Evolutionary conservation across 108 stramenopile genomes (phyloP).

Genomic region (Fragilariopsis cylindrus): DNA sequence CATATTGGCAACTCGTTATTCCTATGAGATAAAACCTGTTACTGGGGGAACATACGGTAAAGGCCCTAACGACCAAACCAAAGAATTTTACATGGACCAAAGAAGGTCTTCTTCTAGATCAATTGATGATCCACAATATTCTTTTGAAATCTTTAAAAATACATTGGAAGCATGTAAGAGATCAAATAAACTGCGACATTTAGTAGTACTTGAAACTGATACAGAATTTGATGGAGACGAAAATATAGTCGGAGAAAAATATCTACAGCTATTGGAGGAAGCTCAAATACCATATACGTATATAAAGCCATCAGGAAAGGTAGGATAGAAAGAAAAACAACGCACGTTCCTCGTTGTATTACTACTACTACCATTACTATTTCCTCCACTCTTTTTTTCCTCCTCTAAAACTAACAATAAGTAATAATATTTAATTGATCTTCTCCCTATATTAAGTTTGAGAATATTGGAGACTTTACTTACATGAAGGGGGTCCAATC

Average conservation of each 20-base stretch:
- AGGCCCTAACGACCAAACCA: conserved; percentile 71
- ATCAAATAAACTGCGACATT: conserved; percentile 43
- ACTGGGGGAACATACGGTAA: conserved; percentile 64
- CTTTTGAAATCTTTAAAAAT: conserved; percentile 38
- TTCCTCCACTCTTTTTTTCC: too few species aligned
- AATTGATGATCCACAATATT: conserved; percentile 17
- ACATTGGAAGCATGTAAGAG: conserved; percentile 48
- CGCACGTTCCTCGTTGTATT: too few species aligned
- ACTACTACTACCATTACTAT: too few species aligned
- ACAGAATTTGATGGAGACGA: conserved; percentile 18
- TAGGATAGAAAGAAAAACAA: too few species aligned
- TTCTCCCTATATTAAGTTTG: conserved; percentile 15
- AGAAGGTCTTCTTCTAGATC: conserved; percentile 13
- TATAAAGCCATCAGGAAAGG: conserved; percentile 34
- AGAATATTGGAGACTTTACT: conserved; percentile 48
- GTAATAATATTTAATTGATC: too few species aligned
- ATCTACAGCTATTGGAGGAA: conserved; percentile 48
- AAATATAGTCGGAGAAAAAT: conserved; percentile 17
- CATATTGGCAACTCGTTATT: conserved; percentile 54
- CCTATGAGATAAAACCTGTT: conserved; percentile 50
- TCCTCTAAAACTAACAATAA: too few species aligned
- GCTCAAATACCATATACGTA: conserved; percentile 58
- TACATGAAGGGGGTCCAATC: conserved; percentile 67
- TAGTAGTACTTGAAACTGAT: conserved; percentile 68
- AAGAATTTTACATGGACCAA: conserved; percentile 72